phyloP scores from a whole-genome alignment of 139 green algal species.

The Volvox africanus region DNA sequence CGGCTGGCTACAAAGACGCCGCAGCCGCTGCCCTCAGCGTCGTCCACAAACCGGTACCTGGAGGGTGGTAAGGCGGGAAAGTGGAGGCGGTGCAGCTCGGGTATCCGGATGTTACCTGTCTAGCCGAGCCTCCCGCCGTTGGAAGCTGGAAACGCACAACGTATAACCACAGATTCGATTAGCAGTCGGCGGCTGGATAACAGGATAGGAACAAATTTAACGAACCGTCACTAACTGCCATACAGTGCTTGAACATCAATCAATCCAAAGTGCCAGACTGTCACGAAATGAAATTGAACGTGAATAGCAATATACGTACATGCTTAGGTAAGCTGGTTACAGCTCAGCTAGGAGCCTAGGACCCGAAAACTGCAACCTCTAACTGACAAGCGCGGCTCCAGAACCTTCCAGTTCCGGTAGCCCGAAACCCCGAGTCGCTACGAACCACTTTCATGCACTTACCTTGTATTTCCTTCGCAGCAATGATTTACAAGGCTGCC shows the following conservation, averaged over 20 bases:
- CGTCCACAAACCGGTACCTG: constrained; percentile 16
- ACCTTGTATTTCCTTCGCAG: constrained; percentile 44
- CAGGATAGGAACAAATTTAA: too few relatives aligned
- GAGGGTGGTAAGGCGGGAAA: neutral
- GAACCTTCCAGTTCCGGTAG: neutral
- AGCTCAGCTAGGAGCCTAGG: neutral
- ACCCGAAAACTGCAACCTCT: neutral
- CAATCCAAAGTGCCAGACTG: too few relatives aligned
- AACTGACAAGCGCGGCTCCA: neutral
- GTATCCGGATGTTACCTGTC: neutral
- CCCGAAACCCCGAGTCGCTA: too few relatives aligned
- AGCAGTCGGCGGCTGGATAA: too few relatives aligned
- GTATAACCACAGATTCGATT: too few relatives aligned
- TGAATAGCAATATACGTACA: too few relatives aligned
- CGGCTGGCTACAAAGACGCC: constrained; percentile 26
- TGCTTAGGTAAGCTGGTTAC: too few relatives aligned
- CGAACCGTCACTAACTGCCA: too few relatives aligned
- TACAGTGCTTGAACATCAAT: too few relatives aligned
- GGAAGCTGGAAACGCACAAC: too few relatives aligned
- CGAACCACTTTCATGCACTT: neutral
- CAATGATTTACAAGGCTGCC: constrained; percentile 37
- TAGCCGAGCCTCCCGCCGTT: too few relatives aligned
- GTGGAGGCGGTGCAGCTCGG: neutral
- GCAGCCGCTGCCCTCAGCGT: neutral
- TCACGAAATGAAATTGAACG: too few relatives aligned